A percentile compares a stretch with the other conserved stretches of the same genome.
Evolutionary conservation across 768 basidiomycete species (phyloP).

Genomic region (Candolleomyces eurysporus): DNA sequence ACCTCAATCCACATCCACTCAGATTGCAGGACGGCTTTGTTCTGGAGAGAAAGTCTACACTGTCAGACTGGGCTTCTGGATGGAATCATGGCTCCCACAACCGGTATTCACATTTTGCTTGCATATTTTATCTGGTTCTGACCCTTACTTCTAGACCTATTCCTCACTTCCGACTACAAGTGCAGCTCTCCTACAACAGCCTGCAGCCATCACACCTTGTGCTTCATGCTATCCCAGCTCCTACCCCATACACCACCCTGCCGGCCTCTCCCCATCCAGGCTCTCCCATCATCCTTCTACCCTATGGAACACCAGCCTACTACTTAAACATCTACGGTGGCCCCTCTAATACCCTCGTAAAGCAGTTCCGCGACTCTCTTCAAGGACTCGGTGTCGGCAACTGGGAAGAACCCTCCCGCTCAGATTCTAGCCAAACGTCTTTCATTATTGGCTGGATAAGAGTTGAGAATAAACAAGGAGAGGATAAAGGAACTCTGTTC

Average conservation of each 20-base stretch:
- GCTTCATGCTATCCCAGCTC: slow-evolving; percentile 59
- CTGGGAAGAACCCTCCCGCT: slow-evolving; percentile 36
- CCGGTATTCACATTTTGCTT: slow-evolving; percentile 32
- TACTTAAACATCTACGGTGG: slow-evolving; percentile 70
- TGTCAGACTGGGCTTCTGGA: slow-evolving; percentile 61
- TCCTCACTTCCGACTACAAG: slow-evolving; percentile 57
- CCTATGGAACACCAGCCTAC: slow-evolving; percentile 71
- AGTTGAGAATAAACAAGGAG: slow-evolving; percentile 75
- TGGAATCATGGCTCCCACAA: slow-evolving; percentile 57
- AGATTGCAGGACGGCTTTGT: slow-evolving; percentile 63
- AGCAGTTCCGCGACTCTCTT: slow-evolving; percentile 64
- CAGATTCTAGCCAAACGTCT: background rate
- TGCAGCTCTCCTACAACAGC: slow-evolving; percentile 38
- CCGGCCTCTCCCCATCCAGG: slow-evolving; percentile 49
- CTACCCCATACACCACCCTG: slow-evolving; percentile 50
- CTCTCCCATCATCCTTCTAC: slow-evolving; percentile 67
- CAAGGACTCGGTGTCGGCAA: slow-evolving; percentile 58
- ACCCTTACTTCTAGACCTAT: slow-evolving; percentile 44
- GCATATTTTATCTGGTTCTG: slow-evolving; percentile 9
- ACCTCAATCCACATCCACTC: slow-evolving; percentile 22
- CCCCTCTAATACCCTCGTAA: slow-evolving; percentile 56
- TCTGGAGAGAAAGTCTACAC: slow-evolving; percentile 40
- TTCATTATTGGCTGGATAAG: slow-evolving; percentile 74
- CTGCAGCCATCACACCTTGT: slow-evolving; percentile 44
- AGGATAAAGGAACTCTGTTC: slow-evolving; percentile 74